Evolutionary conservation across 2,329 filamentous ascomycete species (phyloP), one percentile per base, ranked within the genome.

Genomic region (Raffaelea albimanens): DNA sequence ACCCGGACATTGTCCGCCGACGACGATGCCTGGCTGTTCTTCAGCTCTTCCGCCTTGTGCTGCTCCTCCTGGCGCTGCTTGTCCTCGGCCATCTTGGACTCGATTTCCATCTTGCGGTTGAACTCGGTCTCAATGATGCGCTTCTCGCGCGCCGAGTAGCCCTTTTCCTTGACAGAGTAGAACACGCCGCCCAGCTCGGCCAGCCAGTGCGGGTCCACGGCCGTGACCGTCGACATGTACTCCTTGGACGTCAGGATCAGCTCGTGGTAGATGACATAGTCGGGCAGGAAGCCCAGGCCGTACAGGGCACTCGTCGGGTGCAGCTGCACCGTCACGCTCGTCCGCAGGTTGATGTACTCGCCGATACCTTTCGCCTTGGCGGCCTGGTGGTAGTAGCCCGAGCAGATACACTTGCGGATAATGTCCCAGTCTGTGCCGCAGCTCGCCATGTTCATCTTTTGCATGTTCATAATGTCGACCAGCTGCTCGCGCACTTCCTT

Each of bases 261-360:
- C 66, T 98, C 93, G 71, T 98, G 93, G 66, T 98, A 98, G 39
- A 98, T 82, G 45, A 98, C 88, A 60, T 97, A 97, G 62, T 98
- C 93, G 1, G 94, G 93, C 21, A 95, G 78, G 64, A 95, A 94
- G 4, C 93, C 93, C 1, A 89, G 75, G 21, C 93, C 93, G 61
- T 96, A 97, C 1, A 98, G 76, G 2, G 93, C 88, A 53, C 83
- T 90, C 0, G 93, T 98, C 1, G 93, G 93, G 62, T 98, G 94
- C 25, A 98, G 74, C 62, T 95, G 89, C 47, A 98, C 87, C 1
- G 86, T 90, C 3, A 98, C 89, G 59, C 87, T 93, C 0, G 93
- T 98, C 20, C 93, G 84, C 33, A 98, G 74, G 63, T 98, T 98
- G 67, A 95, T 84, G 68, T 97, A 98, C 67, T 98, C 94, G 57